These are phyloP conservation scores for Cucurbita maxima DNA, from an alignment of 306 rosid genomes.

Conservation along the genomic window DNA sequence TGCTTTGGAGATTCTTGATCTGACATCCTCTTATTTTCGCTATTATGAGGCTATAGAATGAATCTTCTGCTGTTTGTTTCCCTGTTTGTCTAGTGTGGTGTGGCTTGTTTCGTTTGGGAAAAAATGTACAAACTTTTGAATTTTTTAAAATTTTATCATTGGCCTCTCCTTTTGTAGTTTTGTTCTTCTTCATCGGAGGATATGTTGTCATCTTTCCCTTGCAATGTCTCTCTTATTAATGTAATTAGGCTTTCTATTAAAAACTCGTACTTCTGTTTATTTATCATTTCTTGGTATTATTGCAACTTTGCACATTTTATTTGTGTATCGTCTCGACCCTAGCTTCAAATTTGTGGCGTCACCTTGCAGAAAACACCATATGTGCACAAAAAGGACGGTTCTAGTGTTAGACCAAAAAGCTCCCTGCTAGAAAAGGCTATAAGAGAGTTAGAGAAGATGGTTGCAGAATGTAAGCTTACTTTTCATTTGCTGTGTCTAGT, in stretches of 20 bases:
- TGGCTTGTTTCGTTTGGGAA: not conserved
- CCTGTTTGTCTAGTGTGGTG: not conserved
- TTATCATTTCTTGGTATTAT: not conserved
- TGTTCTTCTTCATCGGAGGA: not conserved
- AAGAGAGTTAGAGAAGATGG: constrained; percentile 86
- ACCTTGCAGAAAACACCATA: constrained; percentile 53
- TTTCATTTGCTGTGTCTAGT: constrained; percentile 10
- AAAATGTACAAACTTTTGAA: not conserved
- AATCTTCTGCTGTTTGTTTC: not conserved
- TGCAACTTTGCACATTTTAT: not conserved
- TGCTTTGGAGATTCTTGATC: not conserved
- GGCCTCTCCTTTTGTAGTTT: not conserved
- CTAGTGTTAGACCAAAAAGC: constrained; percentile 59
- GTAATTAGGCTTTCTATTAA: not conserved
- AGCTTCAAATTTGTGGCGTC: constrained; percentile 2
- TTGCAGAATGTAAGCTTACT: constrained; percentile 89
- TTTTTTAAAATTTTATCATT: not conserved
- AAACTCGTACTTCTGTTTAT: not conserved
- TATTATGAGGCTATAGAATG: not conserved
- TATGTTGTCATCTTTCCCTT: not conserved
- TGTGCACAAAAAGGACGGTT: constrained; percentile 65
- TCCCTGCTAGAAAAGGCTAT: constrained; percentile 89
- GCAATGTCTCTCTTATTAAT: not conserved
- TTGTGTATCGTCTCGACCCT: not conserved
- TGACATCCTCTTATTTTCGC: not conserved